phyloP scores from a whole-genome alignment of 371 early-diverging fungal species.

The Mucor sp. region DNA sequence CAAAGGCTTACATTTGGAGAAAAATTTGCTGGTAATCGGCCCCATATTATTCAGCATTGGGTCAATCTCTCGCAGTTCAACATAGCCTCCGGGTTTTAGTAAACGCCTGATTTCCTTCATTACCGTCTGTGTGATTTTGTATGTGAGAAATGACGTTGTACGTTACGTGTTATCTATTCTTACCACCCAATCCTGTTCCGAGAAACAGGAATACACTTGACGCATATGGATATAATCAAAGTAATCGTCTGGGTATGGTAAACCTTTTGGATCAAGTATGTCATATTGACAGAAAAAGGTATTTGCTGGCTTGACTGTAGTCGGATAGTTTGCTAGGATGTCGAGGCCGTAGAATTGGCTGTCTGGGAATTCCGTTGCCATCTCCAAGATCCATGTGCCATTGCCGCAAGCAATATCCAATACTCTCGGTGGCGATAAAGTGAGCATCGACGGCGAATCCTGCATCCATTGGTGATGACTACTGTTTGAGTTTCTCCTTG shows the following conservation, averaged over 20 bases:
- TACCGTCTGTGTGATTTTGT: slow-evolving; percentile 11
- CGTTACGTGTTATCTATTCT: neutral
- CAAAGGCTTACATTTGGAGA: slow-evolving; percentile 24
- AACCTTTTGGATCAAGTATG: slow-evolving; percentile 37
- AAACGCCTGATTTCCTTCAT: slow-evolving; percentile 38
- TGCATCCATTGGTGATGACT: neutral
- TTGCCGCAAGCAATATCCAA: slow-evolving; percentile 50
- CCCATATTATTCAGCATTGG: slow-evolving; percentile 50
- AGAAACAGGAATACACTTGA: slow-evolving; percentile 43
- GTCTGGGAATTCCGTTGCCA: slow-evolving; percentile 58
- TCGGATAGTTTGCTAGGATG: slow-evolving; percentile 49
- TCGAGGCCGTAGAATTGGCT: slow-evolving; percentile 56
- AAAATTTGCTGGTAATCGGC: slow-evolving; percentile 29
- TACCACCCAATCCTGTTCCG: slow-evolving; percentile 37
- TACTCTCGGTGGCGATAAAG: slow-evolving; percentile 18
- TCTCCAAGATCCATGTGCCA: slow-evolving; percentile 54
- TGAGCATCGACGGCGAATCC: neutral
- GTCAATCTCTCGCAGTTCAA: slow-evolving; percentile 58
- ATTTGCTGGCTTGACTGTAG: slow-evolving; percentile 55
- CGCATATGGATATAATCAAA: slow-evolving; percentile 65
- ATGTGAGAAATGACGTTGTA: neutral
- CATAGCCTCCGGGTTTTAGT: slow-evolving; percentile 59
- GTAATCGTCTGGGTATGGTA: slow-evolving; percentile 53
- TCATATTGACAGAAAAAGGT: slow-evolving; percentile 48
- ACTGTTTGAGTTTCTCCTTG: slow-evolving; percentile 12